Percentiles rank a stretch among this genome's conserved stretches.
Evolutionary conservation across 1,139 yeast species (phyloP).

Genomic region (Sugiyamaella paludigena): DNA sequence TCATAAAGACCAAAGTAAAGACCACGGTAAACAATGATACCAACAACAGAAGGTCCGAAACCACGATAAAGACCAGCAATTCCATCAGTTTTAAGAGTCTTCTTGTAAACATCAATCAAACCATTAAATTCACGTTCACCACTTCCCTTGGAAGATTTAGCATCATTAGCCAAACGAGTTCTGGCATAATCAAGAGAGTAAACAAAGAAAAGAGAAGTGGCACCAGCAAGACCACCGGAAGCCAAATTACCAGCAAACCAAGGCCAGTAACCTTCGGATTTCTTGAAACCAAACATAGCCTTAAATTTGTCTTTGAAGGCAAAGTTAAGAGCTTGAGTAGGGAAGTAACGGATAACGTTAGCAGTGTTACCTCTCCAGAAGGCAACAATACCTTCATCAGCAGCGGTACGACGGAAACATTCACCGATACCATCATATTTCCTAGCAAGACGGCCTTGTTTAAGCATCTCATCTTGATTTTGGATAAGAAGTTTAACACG

Average conservation of each 20-base stretch:
- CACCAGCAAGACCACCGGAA: conserved; percentile 84
- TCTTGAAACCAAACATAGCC: conserved; percentile 73
- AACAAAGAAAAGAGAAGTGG: conserved; percentile 68
- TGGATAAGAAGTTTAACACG: conserved; percentile 78
- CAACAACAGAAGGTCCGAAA: conserved; percentile 78
- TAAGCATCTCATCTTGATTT: conserved; percentile 81
- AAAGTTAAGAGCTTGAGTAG: conserved; percentile 80
- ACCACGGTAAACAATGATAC: conserved; percentile 82
- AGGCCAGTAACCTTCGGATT: conserved; percentile 61
- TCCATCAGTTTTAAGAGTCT: conserved; percentile 75
- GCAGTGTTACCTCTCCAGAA: conserved; percentile 89
- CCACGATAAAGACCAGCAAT: conserved; percentile 81
- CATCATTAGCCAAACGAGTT: conserved; percentile 82
- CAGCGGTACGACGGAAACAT: conserved; percentile 70
- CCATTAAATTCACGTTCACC: conserved; percentile 80
- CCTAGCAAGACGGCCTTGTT: conserved; percentile 70
- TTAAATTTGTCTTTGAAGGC: conserved; percentile 83
- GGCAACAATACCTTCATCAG: conserved; percentile 66
- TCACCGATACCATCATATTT: conserved; percentile 68
- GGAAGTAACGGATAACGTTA: conserved; percentile 80
- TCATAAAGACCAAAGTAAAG: conserved; percentile 79
- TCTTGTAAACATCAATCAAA: conserved; percentile 71
- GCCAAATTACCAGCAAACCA: conserved; percentile 81
- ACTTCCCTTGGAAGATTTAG: conserved; percentile 62
- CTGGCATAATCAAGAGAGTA: conserved; percentile 82